phyloP scores from a whole-genome alignment of 331 rosid genomes.

The Malus hybrid region DNA sequence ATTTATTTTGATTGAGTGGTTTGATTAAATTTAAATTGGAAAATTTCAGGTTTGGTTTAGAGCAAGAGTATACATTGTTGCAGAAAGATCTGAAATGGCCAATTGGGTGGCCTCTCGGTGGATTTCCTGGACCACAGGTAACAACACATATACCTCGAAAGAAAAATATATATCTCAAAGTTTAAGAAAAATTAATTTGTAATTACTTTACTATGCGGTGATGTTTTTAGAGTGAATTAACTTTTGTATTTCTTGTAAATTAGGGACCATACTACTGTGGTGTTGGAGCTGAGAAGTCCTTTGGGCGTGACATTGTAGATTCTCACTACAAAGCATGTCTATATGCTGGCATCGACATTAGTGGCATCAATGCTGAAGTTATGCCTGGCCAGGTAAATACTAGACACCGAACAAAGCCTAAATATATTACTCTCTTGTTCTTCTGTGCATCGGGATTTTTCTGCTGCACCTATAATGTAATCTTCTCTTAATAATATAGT shows the following conservation, averaged over 20 bases:
- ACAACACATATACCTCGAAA: not conserved
- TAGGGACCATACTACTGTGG: conserved; percentile 96
- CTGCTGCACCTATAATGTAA: not conserved
- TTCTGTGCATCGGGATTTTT: too few relatives aligned
- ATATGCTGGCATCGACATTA: conserved; percentile 76
- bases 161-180: too few relatives aligned
- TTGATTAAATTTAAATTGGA: not conserved
- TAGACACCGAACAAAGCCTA: too few relatives aligned
- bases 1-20: not conserved
- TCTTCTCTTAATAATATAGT: conserved; percentile 25
- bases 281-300: conserved; percentile 76
- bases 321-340: conserved; percentile 89
- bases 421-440: too few relatives aligned
- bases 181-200: too few relatives aligned
- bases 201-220: too few relatives aligned
- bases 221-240: too few relatives aligned
- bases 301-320: conserved; percentile 78
- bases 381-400: conserved; percentile 90
- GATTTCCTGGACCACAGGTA: conserved; percentile 92
- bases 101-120: conserved; percentile 87
- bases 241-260: not conserved
- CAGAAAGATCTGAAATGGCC: conserved; percentile 80
- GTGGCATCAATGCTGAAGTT: conserved; percentile 91
- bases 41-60: conserved; percentile 70
- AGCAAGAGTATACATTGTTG: conserved; percentile 91